These are phyloP conservation scores for Euphorbia corollata DNA, from an alignment of 441 rosid species.

Conservation along the genomic window DNA sequence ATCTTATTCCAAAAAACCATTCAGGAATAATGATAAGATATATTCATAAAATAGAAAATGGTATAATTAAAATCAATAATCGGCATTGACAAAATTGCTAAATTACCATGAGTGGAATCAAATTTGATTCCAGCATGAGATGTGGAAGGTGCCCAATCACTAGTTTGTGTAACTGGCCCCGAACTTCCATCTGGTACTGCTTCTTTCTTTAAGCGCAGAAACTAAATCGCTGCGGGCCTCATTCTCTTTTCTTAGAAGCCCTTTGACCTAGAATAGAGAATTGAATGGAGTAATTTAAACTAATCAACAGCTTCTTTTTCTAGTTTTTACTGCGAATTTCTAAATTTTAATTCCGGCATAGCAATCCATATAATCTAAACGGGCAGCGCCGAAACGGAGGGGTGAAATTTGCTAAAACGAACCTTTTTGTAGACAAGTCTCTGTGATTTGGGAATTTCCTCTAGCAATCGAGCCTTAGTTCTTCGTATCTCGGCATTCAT, in stretches of 20 bases:
- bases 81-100: conserved; percentile 5
- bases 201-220: conserved; percentile 68
- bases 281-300: background rate
- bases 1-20: conserved; percentile 28
- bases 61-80: background rate
- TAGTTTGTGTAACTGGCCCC: conserved; percentile 44
- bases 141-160: conserved; percentile 65
- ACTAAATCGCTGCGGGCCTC: conserved; percentile 80
- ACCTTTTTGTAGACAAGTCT: conserved; percentile 84
- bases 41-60: background rate
- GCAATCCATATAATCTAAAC: background rate
- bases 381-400: background rate
- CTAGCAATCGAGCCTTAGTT: conserved; percentile 73
- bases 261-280: conserved; percentile 54
- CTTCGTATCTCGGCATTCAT: conserved; percentile 88
- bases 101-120: conserved; percentile 61
- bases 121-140: conserved; percentile 66
- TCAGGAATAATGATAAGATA: background rate
- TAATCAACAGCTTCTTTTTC: background rate
- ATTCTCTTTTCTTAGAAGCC: conserved; percentile 68
- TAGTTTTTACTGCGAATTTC: background rate
- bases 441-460: conserved; percentile 84
- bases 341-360: background rate
- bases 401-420: background rate
- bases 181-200: conserved; percentile 79